Evolutionary conservation across 2,329 filamentous ascomycete genomes (phyloP).

Genomic region (Dothistroma septosporum): DNA sequence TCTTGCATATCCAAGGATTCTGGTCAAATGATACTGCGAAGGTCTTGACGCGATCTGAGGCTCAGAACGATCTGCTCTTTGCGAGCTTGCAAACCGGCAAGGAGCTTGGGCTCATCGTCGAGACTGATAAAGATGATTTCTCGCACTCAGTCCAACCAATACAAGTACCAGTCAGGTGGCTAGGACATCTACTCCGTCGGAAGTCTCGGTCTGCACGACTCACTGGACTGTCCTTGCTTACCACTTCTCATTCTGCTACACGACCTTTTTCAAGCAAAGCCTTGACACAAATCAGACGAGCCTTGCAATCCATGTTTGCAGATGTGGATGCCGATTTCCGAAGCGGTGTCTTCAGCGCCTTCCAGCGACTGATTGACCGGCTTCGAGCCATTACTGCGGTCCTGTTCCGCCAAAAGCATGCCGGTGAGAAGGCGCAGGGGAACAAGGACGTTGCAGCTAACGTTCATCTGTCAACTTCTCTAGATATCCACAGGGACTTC

Average conservation of each 20-base stretch:
- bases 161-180: constrained; percentile 49
- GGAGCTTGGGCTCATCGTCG: constrained; percentile 43
- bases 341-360: constrained; percentile 70
- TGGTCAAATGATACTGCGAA: not conserved
- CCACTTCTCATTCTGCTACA: constrained; percentile 70
- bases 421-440: not conserved
- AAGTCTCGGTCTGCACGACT: constrained; percentile 56
- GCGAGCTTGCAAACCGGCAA: constrained; percentile 45
- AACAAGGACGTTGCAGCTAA: not conserved
- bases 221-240: constrained; percentile 75
- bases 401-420: constrained; percentile 35
- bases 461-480: not conserved
- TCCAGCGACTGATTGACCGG: constrained; percentile 72
- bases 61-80: constrained; percentile 27
- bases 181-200: constrained; percentile 38
- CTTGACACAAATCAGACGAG: constrained; percentile 59
- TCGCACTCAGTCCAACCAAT: constrained; percentile 37
- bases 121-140: constrained; percentile 26
- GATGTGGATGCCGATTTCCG: constrained; percentile 84
- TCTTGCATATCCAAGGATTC: constrained; percentile 40
- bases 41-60: not conserved
- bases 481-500: constrained; percentile 46
- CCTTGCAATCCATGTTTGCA: constrained; percentile 69
- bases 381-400: constrained; percentile 63
- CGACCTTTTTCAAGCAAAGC: constrained; percentile 63